phyloP scores from a whole-genome alignment of 257 asterid genomes.

The Solanum tarapatanum region DNA sequence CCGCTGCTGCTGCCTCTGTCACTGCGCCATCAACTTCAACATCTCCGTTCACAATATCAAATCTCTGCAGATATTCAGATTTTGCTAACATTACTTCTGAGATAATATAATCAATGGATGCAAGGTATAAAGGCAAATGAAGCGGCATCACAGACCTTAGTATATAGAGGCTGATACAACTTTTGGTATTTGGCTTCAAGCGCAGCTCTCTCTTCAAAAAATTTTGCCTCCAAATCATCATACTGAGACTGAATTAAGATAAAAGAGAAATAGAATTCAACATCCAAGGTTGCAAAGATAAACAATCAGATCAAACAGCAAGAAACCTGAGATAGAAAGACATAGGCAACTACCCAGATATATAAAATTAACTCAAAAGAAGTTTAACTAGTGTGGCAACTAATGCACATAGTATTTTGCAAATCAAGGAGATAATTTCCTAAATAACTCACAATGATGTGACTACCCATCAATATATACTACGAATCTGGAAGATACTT shows the following conservation, averaged over 20 bases:
- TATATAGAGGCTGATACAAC: constrained; percentile 46
- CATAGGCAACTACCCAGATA: background rate
- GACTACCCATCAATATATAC: background rate
- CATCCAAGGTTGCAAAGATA: background rate
- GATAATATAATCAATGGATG: background rate
- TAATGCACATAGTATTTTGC: background rate
- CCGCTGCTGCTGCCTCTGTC: background rate
- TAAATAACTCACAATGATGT: background rate
- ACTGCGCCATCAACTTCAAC: constrained; percentile 14
- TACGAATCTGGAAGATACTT: background rate
- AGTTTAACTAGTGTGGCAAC: background rate
- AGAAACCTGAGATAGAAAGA: background rate
- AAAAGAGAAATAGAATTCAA: background rate
- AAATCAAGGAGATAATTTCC: background rate
- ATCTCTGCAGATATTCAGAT: background rate
- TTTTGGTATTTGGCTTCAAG: constrained; percentile 71
- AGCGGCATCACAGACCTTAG: constrained; percentile 22
- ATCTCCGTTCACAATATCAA: constrained; percentile 17
- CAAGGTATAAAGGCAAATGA: background rate
- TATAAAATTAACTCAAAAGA: background rate
- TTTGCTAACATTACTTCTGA: background rate
- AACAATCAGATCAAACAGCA: background rate
- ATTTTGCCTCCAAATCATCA: constrained; percentile 53
- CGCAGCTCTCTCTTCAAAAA: constrained; percentile 52
- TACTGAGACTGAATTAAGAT: constrained; percentile 32